These are phyloP conservation scores for Nitzschia palea DNA, from an alignment of 108 stramenopile species.

Conservation along the genomic window DNA sequence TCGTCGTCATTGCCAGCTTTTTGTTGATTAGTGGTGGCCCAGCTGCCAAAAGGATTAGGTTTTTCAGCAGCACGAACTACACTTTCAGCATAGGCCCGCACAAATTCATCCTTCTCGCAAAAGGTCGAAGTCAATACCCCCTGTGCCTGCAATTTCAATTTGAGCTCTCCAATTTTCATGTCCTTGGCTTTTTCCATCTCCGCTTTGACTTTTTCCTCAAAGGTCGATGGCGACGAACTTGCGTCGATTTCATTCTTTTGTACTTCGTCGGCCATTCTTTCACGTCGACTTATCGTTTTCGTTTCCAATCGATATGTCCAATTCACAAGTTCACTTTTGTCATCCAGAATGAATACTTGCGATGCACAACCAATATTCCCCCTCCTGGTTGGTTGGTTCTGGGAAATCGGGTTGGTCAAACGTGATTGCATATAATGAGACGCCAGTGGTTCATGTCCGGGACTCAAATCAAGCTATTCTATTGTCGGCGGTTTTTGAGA, in stretches of 20 bases:
- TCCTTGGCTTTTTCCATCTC: constrained; percentile 57
- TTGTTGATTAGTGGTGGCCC: background rate
- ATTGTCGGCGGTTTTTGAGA: background rate
- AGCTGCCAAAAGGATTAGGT: background rate
- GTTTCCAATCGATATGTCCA: no score
- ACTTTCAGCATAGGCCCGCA: constrained; percentile 65
- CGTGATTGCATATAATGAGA: background rate
- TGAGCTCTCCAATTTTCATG: constrained; percentile 67
- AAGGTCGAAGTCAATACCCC: constrained; percentile 65
- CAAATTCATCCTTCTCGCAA: constrained; percentile 76
- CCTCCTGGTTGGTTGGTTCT: background rate
- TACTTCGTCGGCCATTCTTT: no score
- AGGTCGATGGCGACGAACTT: background rate
- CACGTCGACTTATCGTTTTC: no score
- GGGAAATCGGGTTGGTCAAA: background rate
- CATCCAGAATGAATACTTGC: no score
- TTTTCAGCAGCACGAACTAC: constrained; percentile 43
- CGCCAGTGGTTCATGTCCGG: background rate
- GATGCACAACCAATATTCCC: no score
- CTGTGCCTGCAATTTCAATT: constrained; percentile 62
- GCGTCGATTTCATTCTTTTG: no score
- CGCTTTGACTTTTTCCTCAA: constrained; percentile 36
- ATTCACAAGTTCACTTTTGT: no score
- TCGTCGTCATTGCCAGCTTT: background rate
- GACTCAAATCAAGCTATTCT: background rate